Evolutionary conservation across 495 filamentous ascomycete species (phyloP).

Genomic region (Bryoglossum gracile): DNA sequence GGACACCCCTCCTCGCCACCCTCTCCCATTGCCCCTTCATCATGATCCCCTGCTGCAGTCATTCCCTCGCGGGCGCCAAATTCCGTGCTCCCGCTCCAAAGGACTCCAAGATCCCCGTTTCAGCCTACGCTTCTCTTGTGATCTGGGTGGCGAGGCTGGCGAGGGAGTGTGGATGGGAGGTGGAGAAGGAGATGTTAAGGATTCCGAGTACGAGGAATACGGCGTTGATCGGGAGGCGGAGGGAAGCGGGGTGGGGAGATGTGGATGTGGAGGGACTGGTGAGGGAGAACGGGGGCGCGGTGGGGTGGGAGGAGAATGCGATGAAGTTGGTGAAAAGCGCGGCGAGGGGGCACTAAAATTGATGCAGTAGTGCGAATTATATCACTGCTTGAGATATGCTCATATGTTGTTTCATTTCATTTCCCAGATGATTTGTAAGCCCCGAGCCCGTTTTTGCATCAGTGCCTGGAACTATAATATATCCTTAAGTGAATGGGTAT

Average conservation of each 20-base stretch:
- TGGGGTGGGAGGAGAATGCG: constrained; percentile 47
- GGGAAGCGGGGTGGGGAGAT: constrained; percentile 18
- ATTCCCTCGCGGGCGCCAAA: constrained; percentile 66
- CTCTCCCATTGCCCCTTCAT: constrained; percentile 73
- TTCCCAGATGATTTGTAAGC: too few relatives aligned
- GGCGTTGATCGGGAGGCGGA: constrained; percentile 60
- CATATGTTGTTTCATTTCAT: too few relatives aligned
- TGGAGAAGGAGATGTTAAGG: constrained; percentile 72
- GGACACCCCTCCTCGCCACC: constrained; percentile 85
- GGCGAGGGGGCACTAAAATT: constrained; percentile 32
- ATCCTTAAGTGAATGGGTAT: too few relatives aligned
- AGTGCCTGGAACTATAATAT: too few relatives aligned
- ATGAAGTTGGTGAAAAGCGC: constrained; percentile 40
- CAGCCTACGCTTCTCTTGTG: constrained; percentile 66
- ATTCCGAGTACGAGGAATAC: constrained; percentile 89
- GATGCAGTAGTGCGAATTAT: too few relatives aligned
- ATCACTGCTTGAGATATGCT: too few relatives aligned
- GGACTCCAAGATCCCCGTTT: constrained; percentile 28
- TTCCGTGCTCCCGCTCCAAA: constrained; percentile 56
- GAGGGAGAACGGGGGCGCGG: constrained; percentile 43
- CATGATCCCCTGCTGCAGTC: constrained; percentile 90
- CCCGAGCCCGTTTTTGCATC: too few relatives aligned
- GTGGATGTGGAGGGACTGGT: constrained; percentile 27
- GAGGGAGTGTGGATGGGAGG: constrained; percentile 60
- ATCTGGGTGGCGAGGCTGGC: constrained; percentile 62